These are phyloP conservation scores for Penicillium paneum DNA, from an alignment of 2,329 filamentous ascomycete genomes.

Conservation along the genomic window DNA sequence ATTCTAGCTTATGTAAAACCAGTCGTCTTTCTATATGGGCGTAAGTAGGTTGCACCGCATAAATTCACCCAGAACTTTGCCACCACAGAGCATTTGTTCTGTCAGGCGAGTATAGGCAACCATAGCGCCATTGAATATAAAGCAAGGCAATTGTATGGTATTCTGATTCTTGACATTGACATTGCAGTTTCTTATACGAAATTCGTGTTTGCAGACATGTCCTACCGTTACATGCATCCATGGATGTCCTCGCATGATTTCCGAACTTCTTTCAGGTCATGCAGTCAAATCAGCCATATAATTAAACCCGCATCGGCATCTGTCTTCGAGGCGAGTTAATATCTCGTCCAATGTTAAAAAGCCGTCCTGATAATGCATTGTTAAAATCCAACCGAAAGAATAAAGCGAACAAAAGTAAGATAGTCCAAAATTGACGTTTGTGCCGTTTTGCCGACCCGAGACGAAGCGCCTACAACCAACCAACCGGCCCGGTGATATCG, in stretches of 20 bases:
- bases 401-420: not conserved
- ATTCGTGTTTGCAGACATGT: too few species aligned
- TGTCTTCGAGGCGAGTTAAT: not conserved
- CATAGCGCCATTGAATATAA: not conserved
- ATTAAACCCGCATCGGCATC: not conserved
- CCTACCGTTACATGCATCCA: too few species aligned
- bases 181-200: too few species aligned
- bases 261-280: not conserved
- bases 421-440: not conserved
- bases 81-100: not conserved
- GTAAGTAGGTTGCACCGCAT: not conserved
- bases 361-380: not conserved
- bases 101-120: not conserved
- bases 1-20: not conserved
- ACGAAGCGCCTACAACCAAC: constrained; percentile 14
- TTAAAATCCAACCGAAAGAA: not conserved
- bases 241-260: too few species aligned
- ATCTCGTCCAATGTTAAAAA: not conserved
- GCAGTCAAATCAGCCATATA: not conserved
- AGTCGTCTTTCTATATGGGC: not conserved
- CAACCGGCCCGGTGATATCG: constrained; percentile 17
- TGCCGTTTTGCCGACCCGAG: constrained; percentile 7
- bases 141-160: not conserved
- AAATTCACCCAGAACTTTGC: not conserved
- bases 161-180: too few species aligned